Conservation (phyloP, 352 stramenopile genomes). For the Globisporangium middletonii region DNA sequence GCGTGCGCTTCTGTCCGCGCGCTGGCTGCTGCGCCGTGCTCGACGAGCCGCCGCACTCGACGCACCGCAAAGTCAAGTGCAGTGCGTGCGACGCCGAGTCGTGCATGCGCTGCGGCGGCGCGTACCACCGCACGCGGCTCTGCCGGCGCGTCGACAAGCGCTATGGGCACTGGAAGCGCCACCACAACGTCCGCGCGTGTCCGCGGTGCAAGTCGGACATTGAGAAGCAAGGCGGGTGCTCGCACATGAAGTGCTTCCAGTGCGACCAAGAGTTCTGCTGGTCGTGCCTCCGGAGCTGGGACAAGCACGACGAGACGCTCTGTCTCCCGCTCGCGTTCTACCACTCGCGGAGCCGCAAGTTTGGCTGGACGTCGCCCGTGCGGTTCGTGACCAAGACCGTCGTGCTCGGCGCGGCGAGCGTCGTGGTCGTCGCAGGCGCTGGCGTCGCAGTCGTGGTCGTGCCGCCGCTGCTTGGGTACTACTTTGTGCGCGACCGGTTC, state of each 20-base stretch:
- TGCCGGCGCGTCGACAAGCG: constrained; percentile 62
- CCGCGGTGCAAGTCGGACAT: constrained; percentile 66
- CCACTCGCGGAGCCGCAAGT: constrained; percentile 58
- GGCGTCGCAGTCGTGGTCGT: constrained; percentile 65
- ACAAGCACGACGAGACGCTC: constrained; percentile 65
- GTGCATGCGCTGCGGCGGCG: constrained; percentile 61
- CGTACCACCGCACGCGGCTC: constrained; percentile 46
- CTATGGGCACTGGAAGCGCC: constrained; percentile 64
- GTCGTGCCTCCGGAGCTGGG: constrained; percentile 64
- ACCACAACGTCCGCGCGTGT: constrained; percentile 61
- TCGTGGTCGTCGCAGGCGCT: constrained; percentile 44
- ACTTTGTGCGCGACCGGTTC: constrained; percentile 45
- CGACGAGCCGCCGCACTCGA: constrained; percentile 49
- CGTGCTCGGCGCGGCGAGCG: constrained; percentile 40
- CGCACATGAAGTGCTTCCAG: constrained; percentile 83
- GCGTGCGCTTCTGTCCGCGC: constrained; percentile 68
- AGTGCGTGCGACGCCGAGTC: constrained; percentile 38
- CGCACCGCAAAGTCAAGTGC: constrained; percentile 37
- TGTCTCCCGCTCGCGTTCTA: constrained; percentile 66
- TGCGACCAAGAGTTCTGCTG: constrained; percentile 85
- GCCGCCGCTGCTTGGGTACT: constrained; percentile 57
- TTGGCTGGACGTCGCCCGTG: constrained; percentile 55
- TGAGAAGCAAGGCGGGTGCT: constrained; percentile 82
- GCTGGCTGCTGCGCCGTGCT: constrained; percentile 54
- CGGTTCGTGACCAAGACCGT: constrained; percentile 67